These are phyloP conservation scores for Thalassiosira exigua DNA, from an alignment of 352 stramenopile species.

Conservation along the genomic window DNA sequence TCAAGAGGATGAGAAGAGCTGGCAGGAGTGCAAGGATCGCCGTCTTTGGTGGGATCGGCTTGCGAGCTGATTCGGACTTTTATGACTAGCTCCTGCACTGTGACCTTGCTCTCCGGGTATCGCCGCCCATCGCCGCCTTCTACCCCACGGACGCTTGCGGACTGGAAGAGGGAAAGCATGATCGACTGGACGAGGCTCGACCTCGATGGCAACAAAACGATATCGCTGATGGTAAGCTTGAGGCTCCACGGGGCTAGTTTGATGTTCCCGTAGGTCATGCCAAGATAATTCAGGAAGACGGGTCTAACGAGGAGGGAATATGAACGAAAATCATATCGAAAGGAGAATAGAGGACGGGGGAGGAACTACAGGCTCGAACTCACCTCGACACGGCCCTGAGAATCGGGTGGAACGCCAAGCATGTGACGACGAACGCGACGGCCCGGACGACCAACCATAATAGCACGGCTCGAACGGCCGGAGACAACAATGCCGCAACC, in stretches of 20 bases:
- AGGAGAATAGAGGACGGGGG: not conserved
- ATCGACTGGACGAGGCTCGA: conserved; percentile 19
- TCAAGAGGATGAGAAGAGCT: not conserved
- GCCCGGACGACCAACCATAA: not conserved
- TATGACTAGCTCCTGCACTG: conserved; percentile 27
- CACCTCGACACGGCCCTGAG: conserved; percentile 31
- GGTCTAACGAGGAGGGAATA: not conserved
- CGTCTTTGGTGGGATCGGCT: conserved; percentile 14
- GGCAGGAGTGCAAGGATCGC: conserved; percentile 6
- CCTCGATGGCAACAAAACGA: conserved; percentile 34
- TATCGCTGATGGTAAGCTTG: conserved; percentile 35
- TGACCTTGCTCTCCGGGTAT: conserved; percentile 48
- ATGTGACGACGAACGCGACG: not conserved
- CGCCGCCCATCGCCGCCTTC: conserved; percentile 20
- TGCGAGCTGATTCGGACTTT: conserved; percentile 39
- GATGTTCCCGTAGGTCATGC: conserved; percentile 45
- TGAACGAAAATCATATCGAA: not conserved
- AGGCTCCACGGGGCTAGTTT: conserved; percentile 12
- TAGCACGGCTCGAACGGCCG: not conserved
- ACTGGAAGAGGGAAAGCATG: conserved; percentile 44
- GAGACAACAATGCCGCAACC: not conserved
- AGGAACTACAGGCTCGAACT: not conserved
- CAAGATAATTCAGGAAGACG: conserved; percentile 13
- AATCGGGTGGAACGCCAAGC: conserved; percentile 20
- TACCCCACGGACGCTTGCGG: conserved; percentile 29